Conservation (phyloP, 495 filamentous ascomycete genomes). For the Xylaria palmicola region DNA sequence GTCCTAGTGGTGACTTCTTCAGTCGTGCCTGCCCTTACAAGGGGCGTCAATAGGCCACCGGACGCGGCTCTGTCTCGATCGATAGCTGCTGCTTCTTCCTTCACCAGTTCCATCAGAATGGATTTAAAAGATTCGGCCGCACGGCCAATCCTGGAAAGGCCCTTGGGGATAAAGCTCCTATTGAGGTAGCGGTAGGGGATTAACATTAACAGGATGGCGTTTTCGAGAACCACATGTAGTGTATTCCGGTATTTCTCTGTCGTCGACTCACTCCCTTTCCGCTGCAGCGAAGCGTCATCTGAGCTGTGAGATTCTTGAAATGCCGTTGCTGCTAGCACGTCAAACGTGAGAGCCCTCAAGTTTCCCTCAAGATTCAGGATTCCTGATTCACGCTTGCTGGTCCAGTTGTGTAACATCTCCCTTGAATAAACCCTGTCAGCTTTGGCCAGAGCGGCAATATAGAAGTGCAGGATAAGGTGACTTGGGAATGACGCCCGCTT, state of each 20-base stretch:
- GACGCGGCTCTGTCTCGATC: conserved; percentile 20
- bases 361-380: conserved; percentile 13
- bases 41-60: background rate
- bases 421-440: background rate
- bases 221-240: conserved; percentile 18
- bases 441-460: background rate
- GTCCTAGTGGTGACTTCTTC: background rate
- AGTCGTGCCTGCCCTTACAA: conserved; percentile 1
- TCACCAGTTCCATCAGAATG: conserved; percentile 26
- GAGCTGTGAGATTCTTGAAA: conserved; percentile 30
- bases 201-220: conserved; percentile 21
- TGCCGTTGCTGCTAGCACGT: conserved; percentile 33
- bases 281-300: background rate
- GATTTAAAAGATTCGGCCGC: conserved; percentile 4
- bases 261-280: background rate
- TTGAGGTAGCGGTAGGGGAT: conserved; percentile 1
- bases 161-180: background rate
- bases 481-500: background rate
- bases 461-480: background rate
- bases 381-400: background rate
- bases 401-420: background rate
- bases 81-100: conserved; percentile 29
- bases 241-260: conserved; percentile 23
- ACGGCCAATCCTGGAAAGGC: background rate
- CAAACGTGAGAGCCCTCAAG: conserved; percentile 28